Conservation (phyloP, 2,329 filamentous ascomycete species). For the Immersiporthe knoxdaviesiana region DNA sequence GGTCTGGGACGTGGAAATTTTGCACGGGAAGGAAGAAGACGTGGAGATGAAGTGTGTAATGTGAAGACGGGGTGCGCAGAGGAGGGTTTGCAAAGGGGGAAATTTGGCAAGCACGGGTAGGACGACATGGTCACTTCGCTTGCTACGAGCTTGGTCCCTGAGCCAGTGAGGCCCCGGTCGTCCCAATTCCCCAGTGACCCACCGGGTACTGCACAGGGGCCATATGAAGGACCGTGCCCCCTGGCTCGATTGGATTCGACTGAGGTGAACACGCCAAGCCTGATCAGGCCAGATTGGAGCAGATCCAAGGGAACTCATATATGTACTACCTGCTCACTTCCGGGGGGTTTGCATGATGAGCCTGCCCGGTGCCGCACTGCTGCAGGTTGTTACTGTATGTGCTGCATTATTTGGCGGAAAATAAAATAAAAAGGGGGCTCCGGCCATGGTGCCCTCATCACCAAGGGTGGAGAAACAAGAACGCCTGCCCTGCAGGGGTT, state of each 20-base stretch:
- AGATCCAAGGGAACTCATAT: not conserved
- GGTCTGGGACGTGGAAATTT: slow-evolving; percentile 25
- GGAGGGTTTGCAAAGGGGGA: slow-evolving; percentile 25
- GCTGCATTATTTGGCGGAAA: not conserved
- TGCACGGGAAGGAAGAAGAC: slow-evolving; percentile 21
- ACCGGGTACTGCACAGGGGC: slow-evolving; percentile 2
- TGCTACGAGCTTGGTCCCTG: slow-evolving; percentile 18
- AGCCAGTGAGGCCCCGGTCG: slow-evolving; percentile 16
- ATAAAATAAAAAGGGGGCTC: not conserved
- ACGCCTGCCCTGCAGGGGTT: slow-evolving; percentile 16
- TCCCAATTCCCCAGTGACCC: slow-evolving; percentile 21
- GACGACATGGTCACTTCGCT: slow-evolving; percentile 27
- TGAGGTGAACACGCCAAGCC: not conserved
- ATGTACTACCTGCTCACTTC: not conserved
- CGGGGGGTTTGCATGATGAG: not conserved
- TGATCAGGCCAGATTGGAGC: not conserved
- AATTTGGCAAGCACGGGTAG: slow-evolving; percentile 23
- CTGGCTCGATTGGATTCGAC: not conserved
- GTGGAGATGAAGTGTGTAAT: slow-evolving; percentile 18
- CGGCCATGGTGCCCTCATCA: slow-evolving; percentile 2
- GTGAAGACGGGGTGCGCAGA: slow-evolving; percentile 21
- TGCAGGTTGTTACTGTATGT: not conserved
- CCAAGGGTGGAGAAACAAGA: slow-evolving; percentile 14
- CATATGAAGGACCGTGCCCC: slow-evolving; percentile 12
- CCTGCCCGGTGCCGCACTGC: not conserved